phyloP scores from a whole-genome alignment of 1,284 basidiomycete species.

The Vanrija pseudolonga region DNA sequence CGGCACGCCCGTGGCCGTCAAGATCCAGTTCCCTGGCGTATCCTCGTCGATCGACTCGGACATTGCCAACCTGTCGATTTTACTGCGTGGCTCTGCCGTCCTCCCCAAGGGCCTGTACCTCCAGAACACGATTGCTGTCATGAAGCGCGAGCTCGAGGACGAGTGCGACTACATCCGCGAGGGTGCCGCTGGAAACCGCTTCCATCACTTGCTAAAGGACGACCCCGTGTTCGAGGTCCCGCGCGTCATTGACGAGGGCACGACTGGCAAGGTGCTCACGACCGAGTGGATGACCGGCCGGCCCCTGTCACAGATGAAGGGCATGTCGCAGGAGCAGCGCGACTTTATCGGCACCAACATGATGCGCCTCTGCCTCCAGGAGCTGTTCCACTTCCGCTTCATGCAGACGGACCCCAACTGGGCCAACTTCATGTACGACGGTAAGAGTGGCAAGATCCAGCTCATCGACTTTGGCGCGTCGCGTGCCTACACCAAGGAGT shows the following conservation, averaged over 20 bases:
- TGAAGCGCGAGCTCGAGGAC: conserved; percentile 87
- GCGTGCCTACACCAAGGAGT: conserved; percentile 75
- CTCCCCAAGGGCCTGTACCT: conserved; percentile 87
- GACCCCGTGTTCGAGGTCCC: conserved; percentile 77
- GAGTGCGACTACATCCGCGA: conserved; percentile 94
- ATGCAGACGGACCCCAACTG: conserved; percentile 99
- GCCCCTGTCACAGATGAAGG: conserved; percentile 66
- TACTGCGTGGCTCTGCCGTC: conserved; percentile 73
- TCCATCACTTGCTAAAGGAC: conserved; percentile 58
- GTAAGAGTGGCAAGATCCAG: conserved; percentile 59
- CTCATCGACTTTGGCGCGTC: conserved; percentile 97
- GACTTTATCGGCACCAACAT: conserved; percentile 79
- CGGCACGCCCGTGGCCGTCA: conserved; percentile 67
- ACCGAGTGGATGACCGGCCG: conserved; percentile 82
- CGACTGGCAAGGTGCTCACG: conserved; percentile 77
- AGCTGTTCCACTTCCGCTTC: conserved; percentile 82
- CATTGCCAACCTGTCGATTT: conserved; percentile 75
- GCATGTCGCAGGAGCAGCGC: conserved; percentile 62
- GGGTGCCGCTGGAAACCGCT: conserved; percentile 66
- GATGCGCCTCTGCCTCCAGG: conserved; percentile 80
- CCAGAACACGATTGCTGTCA: conserved; percentile 80
- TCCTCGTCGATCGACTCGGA: conserved; percentile 81
- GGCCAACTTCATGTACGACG: conserved; percentile 93
- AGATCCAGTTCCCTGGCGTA: conserved; percentile 95
- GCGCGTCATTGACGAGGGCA: conserved; percentile 70